Conservation (phyloP, 2,329 filamentous ascomycete species). For the Grosmannia clavigera region DNA sequence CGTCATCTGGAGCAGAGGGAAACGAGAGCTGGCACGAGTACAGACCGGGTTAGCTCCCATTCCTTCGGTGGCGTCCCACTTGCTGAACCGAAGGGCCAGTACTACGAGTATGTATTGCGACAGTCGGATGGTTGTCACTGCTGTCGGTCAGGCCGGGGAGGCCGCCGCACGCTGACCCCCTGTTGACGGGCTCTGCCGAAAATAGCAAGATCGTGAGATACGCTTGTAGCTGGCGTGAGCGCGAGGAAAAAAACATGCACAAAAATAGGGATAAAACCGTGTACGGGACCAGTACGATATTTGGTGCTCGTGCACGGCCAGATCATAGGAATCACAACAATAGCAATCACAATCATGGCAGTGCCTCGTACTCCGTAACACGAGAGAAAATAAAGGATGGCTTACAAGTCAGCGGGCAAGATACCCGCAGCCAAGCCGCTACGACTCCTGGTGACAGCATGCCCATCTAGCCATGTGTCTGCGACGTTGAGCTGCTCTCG, state of each 20-base stretch:
- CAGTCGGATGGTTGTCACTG: background rate
- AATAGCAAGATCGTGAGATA: slow-evolving; percentile 1
- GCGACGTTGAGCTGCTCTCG: no score
- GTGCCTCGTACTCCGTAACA: no score
- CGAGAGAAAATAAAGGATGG: no score
- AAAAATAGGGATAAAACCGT: background rate
- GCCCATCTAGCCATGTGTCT: background rate
- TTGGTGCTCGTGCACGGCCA: no score
- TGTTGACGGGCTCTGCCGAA: slow-evolving; percentile 3
- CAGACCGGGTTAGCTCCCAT: background rate
- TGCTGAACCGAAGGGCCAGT: background rate
- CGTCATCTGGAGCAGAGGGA: background rate
- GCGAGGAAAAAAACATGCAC: background rate
- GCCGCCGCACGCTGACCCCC: background rate
- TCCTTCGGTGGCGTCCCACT: background rate
- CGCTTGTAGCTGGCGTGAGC: background rate
- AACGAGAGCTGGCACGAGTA: background rate
- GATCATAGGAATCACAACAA: background rate
- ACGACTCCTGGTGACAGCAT: background rate
- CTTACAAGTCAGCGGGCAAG: no score
- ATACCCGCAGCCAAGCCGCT: background rate
- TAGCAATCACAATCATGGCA: background rate
- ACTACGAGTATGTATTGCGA: no score
- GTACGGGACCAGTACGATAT: background rate
- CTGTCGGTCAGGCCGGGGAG: background rate